Base-by-base conservation (phyloP, 1,284 basidiomycete genomes). In the Leccinum colubrinum region DNA sequence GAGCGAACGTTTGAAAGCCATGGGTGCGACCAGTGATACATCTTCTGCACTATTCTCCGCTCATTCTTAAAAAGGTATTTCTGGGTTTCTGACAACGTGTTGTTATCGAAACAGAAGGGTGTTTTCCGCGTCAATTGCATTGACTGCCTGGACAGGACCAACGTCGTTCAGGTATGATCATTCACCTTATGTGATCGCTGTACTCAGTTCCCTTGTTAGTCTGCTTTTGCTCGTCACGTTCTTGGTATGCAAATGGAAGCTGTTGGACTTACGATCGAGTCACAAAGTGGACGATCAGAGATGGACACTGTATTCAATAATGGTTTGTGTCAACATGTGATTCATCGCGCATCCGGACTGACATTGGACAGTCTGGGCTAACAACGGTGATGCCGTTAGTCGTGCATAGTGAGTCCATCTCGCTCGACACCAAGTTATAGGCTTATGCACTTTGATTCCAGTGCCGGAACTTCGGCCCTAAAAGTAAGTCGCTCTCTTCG, bases 81-180 rank as follows among this genome's bases (percentile, higher is more conserved):
- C 65, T 97, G 95, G 95, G 83, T 91, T 9, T 90, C 91, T 1
- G 83, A 90, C 63, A 80, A 86, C 43, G 80, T 81, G 20, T 79
- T 88, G 8, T 83, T 95, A 74, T 90, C 92, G 4, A 84, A 86
- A 66, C 96, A 98, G 74, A 87, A 86, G 56, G 94, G 94, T 1
- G 86, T 91, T 2, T 95, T 92, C 75, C 86, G 95, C 5, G 82
- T 89, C 20, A 96, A 96, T 71, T 98, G 96, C 72, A 95, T 98
- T 61, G 96, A 98, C 73, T 97, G 95, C 80, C 69, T 92, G 59
- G 94, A 95, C 72, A 82, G 95, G 56, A 98, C 95, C 20, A 98
- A 97, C 72, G 95, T 95, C 41, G 88, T 94, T 62, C 82, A 95
- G 85, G 84, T 87, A 65, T 57, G 79, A 68, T 41, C 54, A 46